Base-by-base conservation (phyloP, 1,284 basidiomycete genomes). In the Tylopilus sp. region DNA sequence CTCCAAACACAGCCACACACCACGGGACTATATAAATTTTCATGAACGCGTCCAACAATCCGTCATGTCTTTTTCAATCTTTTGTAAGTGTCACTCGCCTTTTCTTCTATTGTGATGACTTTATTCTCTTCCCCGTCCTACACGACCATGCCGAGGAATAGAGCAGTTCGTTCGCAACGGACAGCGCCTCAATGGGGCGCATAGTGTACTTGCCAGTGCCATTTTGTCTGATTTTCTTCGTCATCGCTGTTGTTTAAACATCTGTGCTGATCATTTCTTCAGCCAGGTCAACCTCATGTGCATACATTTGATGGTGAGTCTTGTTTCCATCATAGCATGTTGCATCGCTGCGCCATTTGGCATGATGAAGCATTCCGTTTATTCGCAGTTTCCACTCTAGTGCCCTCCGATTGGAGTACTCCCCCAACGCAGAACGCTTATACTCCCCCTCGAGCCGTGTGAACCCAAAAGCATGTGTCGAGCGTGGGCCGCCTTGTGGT, bases 101-200 rank as follows among this genome's bases (percentile, higher is more conserved):
- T 56, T 61, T 57, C 53, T 64, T 47, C 70, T 63, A 66, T 66
- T 66, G 65, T 77, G 91, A 91, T 91, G 90, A 90, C 86, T 84
- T 84, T 84, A 87, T 92, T 92, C 91, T 91, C 91, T 92, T 91
- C 91, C 91, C 90, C 91, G 89, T 90, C 91, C 80, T 92, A 92
- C 75, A 89, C 90, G 90, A 92, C 86, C 81, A 86, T 87, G 85
- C 82, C 87, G 90, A 92, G 90, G 77, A 84, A 87, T 78, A 90
- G 89, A 90, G 89, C 72, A 80, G 87, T 89, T 83, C 84, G 87
- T 90, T 90, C 87, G 87, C 88, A 89, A 89, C 88, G 83, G 83
- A 87, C 85, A 81, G 87, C 84, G 83, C 81, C 33, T 36, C 10
- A 10, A 70, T 80, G 83, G 83, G 81, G 78, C 80, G 84, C 86